Percentiles rank a stretch among this genome's conserved stretches.
These are phyloP conservation scores for Raddia distichophylla DNA, from an alignment of 176 grass and related monocot genomes.

Conservation along the genomic window DNA sequence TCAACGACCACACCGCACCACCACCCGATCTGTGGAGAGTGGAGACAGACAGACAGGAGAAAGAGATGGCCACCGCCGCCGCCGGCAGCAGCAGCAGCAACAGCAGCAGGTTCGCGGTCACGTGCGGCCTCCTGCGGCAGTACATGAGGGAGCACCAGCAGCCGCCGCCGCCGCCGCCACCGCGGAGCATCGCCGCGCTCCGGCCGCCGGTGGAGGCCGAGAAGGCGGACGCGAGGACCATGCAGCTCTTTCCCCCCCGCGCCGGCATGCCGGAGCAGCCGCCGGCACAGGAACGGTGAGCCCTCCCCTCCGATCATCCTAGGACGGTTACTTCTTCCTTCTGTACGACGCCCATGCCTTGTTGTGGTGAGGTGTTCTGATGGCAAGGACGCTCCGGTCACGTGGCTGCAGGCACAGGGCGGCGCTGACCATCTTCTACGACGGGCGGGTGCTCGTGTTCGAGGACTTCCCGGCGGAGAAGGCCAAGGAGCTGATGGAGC, in stretches of 20 bases:
- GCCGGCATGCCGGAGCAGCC: background rate
- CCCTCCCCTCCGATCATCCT: background rate
- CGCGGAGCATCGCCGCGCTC: background rate
- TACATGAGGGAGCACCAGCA: conserved; percentile 46
- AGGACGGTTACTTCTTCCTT: background rate
- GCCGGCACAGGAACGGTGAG: background rate
- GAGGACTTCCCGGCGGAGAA: conserved; percentile 56
- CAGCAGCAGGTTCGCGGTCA: conserved; percentile 38
- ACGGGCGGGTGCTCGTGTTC: conserved; percentile 55
- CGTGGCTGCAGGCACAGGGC: background rate
- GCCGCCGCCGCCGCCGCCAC: conserved; percentile 14
- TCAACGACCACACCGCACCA: background rate
- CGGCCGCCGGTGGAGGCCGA: background rate
- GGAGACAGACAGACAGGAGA: background rate
- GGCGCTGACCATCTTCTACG: conserved; percentile 77
- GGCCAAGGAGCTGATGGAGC: conserved; percentile 50
- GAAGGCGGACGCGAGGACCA: background rate
- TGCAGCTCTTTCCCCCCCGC: conserved; percentile 49
- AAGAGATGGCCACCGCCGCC: conserved; percentile 5
- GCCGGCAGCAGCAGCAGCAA: background rate
- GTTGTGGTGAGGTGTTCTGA: background rate
- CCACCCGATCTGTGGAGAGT: background rate
- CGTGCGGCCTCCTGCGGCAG: conserved; percentile 47
- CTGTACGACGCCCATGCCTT: background rate
- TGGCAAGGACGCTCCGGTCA: background rate